Base-by-base conservation (phyloP, 2,329 filamentous ascomycete genomes). In the Aquanectria penicillioides region DNA sequence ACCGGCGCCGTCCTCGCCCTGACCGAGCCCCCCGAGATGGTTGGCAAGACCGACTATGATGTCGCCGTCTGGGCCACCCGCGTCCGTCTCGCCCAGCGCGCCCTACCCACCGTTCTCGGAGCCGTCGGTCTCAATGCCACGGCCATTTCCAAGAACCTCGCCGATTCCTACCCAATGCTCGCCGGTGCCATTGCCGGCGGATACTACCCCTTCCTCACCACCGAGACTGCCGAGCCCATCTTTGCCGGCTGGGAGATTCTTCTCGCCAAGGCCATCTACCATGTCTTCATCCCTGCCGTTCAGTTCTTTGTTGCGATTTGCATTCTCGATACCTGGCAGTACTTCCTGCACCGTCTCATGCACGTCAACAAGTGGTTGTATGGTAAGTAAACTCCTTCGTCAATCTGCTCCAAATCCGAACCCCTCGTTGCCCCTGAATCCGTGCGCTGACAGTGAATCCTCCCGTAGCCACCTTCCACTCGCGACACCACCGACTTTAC, bases 321-420 rank as follows among this genome's bases (percentile, higher is more conserved):
- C 64, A 82, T 96, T 65, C 86, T 98, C 67, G 95, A 99, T 78
- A 95, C 93, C 38, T 99, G 95, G 95, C 94, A 99, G 75, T 99
- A 99, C 80, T 97, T 97, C 78, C 84, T 94, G 70, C 95, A 99
- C 78, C 92, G 95, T 33, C 86, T 90, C 57, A 99, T 99, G 95
- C 95, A 99, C 78, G 84, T 95, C 81, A 97, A 98, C 81, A 94
- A 92, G 77, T 98, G 92, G 91, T 85, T 99, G 68, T 98, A 98
- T 82, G 90, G 92, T 95, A 83, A 77, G 91, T 85, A 57, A 28
- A 23, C 17, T 34, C 26, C 31, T 13, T 40, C 25, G 17, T 34
- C 51, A 31, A 28, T 28, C 28, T 17, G 12, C 29, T 20, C 12
- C 13, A 26, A 18, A n/a, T 37, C 26, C 10, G 25, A 31, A 22